Base-by-base conservation (phyloP, 1,284 basidiomycete genomes). In the Tylopilus sp. region DNA sequence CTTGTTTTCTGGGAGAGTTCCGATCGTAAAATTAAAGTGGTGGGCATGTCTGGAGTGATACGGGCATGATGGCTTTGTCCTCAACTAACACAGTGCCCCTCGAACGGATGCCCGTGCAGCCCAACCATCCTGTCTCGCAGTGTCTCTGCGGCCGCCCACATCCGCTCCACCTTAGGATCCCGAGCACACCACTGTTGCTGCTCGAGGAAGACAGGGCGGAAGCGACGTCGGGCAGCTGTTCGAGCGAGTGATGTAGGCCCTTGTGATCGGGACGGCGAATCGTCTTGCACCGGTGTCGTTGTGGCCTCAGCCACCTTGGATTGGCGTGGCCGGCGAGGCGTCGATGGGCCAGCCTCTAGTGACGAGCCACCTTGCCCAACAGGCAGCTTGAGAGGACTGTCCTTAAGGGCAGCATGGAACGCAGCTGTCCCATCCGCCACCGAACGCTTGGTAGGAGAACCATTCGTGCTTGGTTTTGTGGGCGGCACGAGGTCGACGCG, bases 181-280 rank as follows among this genome's bases (percentile, higher is more conserved):
- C 49, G 54, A n/a, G 54, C 53, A 5, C 36, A 52, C 64, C 64
- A 65, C 13, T 69, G 64, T 26, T 66, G 53, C 11, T 63, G 65
- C 18, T 68, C 65, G 10, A 68, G 46, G 41, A 67, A 69, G 37
- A 65, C 46, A 0, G 66, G 51, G 10, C 59, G 49, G 42, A 64
- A 68, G 12, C 63, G 58, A 10, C 49, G 59, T 31, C 52, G 55
- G 12, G 44, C 44, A 4, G 23, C 15, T 3, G 28, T 46, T 7
- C 49, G 53, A 4, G 37, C 39, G 21, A 55, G 59, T 1, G 49
- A 50, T 0, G 21, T 2, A 15, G 52, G 54, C 2, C 35, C 46
- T 28, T 51, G 52, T 4, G 53, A 55, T 28, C 45, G 52, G 1
- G 46, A 53, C 6, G 64, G 53, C 12, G 41, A 16, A 13, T 48